These are phyloP conservation scores for Syzygium grande DNA, from an alignment of 345 rosid genomes.

Conservation along the genomic window DNA sequence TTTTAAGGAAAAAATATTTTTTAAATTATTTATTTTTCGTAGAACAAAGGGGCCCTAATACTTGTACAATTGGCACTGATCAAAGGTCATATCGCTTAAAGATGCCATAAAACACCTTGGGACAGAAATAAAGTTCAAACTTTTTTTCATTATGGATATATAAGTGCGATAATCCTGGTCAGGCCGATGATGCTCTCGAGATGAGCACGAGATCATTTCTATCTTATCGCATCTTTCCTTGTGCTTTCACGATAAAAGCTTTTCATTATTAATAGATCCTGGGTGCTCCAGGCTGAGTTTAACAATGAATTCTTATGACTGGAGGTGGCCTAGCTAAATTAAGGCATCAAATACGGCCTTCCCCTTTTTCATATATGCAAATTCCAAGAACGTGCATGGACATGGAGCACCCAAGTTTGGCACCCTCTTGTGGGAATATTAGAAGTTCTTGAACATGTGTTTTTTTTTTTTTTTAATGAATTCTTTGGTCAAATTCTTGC, in stretches of 20 bases:
- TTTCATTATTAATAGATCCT: not conserved
- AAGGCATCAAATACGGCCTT: not conserved
- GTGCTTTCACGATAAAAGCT: not conserved
- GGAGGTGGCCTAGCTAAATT: not conserved
- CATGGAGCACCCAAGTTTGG: not conserved
- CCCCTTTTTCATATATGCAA: not conserved
- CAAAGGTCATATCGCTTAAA: not conserved
- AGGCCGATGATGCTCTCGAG: not conserved
- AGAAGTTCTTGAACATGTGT: not conserved
- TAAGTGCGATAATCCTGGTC: not conserved
- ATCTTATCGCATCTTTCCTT: not conserved
- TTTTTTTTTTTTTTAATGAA: not conserved
- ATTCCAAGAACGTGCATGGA: not conserved
- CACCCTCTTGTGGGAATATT: not conserved
- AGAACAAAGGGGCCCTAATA: not conserved
- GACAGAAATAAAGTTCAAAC: not conserved
- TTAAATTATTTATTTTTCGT: not conserved
- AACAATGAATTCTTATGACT: not conserved
- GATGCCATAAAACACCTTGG: not conserved
- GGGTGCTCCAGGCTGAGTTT: not conserved
- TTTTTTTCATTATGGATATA: not conserved
- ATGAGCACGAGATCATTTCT: not conserved
- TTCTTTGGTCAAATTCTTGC: not conserved
- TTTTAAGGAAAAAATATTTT: too few species aligned
- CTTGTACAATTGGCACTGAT: not conserved